Conservation (phyloP, 805 yeast species). For the Nakazawaea ambrosiae region DNA sequence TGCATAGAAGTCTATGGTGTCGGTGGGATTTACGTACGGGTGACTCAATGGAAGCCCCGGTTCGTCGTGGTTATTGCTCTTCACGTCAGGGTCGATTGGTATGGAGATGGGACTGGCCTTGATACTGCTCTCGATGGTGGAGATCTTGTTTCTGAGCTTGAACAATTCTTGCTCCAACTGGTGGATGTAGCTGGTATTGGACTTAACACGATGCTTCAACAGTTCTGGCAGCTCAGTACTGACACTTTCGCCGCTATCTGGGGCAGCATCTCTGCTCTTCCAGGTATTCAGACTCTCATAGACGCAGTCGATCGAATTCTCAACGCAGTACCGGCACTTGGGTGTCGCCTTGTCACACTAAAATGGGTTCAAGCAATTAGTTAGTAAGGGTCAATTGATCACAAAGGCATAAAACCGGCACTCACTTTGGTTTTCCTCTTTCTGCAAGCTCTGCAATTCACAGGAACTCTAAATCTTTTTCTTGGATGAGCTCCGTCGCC, state of each 20-base stretch:
- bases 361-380: no score
- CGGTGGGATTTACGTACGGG: conserved; percentile 2
- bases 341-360: conserved; percentile 29
- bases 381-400: no score
- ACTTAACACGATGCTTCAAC: not conserved
- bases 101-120: no score
- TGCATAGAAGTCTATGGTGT: conserved; percentile 5
- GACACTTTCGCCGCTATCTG: no score
- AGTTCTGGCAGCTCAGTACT: no score
- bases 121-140: not conserved
- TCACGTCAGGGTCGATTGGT: not conserved
- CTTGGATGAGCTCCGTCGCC: not conserved
- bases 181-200: not conserved
- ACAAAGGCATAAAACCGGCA: no score
- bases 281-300: conserved; percentile 20
- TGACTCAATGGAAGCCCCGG: conserved; percentile 2
- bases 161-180: conserved; percentile 4
- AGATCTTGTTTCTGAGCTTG: conserved; percentile 1
- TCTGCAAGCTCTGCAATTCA: conserved; percentile 41
- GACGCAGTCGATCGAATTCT: conserved; percentile 20
- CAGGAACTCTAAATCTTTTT: conserved; percentile 25
- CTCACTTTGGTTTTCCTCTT: conserved; percentile 34
- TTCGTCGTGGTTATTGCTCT: not conserved
- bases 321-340: conserved; percentile 24
- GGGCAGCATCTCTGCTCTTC: not conserved